A percentile compares a stretch with the other conserved stretches of the same genome.
Conservation (phyloP, 805 yeast species). For the Saccharomycopsis synnaedendra region DNA sequence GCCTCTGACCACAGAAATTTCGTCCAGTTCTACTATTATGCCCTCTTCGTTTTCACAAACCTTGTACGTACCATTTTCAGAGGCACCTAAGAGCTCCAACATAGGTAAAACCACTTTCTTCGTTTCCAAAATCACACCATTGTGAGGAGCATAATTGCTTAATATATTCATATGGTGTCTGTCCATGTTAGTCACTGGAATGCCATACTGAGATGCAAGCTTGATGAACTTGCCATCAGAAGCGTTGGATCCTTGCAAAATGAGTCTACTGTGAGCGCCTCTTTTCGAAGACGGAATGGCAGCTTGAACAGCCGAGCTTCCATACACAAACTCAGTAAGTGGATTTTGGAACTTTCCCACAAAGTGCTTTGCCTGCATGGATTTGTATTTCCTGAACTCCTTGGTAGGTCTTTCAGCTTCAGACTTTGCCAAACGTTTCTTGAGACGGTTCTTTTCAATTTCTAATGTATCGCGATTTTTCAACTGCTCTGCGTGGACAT, state of each 20-base stretch:
- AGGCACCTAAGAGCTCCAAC: neutral
- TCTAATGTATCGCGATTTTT: conserved; percentile 17
- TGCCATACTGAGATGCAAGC: conserved; percentile 31
- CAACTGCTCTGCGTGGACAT: conserved; percentile 46
- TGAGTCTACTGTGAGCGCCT: conserved; percentile 37
- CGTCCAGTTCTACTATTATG: neutral
- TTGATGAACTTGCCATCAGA: conserved; percentile 30
- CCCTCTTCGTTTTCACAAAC: neutral
- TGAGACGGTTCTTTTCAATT: conserved; percentile 16
- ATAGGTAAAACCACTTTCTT: neutral
- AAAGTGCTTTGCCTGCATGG: neutral
- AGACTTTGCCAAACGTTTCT: neutral
- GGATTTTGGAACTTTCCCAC: conserved; percentile 26
- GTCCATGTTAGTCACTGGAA: conserved; percentile 20
- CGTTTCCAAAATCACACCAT: conserved; percentile 15
- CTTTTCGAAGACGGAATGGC: conserved; percentile 49
- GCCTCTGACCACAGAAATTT: neutral
- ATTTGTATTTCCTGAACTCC: conserved; percentile 7
- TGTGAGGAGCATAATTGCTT: conserved; percentile 12
- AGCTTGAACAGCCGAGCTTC: conserved; percentile 64
- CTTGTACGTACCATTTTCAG: neutral
- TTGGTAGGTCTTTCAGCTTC: neutral
- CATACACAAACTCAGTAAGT: conserved; percentile 58
- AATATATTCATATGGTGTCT: conserved; percentile 15
- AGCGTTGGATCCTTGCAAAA: conserved; percentile 31